Conservation (phyloP, 345 rosid genomes). For the Lepidium aucheri region DNA sequence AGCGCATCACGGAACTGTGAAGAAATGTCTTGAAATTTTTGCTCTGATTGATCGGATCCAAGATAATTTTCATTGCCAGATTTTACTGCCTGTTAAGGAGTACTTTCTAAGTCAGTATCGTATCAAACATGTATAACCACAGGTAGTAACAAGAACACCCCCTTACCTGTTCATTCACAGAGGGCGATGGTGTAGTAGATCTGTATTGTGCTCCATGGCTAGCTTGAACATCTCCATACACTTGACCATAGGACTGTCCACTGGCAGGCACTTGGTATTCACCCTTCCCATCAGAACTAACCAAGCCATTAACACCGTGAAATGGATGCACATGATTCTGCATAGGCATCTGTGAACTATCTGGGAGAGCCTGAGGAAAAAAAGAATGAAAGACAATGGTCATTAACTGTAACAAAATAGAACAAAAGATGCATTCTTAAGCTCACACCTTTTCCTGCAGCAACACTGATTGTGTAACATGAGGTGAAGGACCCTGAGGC, state of each 20-base stretch:
- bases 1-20: constrained; percentile 57
- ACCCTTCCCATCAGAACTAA: constrained; percentile 43
- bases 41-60: constrained; percentile 39
- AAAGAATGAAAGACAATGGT: neutral
- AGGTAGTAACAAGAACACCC: neutral
- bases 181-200: constrained; percentile 36
- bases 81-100: constrained; percentile 43
- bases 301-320: constrained; percentile 42
- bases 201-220: constrained; percentile 41
- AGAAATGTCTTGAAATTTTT: constrained; percentile 55
- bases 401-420: neutral
- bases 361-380: constrained; percentile 41
- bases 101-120: neutral
- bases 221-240: constrained; percentile 41
- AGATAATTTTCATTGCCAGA: constrained; percentile 40
- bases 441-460: constrained; percentile 60
- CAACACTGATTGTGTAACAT: constrained; percentile 43
- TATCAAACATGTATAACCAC: neutral
- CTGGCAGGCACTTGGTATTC: constrained; percentile 43
- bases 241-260: constrained; percentile 50
- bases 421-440: neutral
- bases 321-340: constrained; percentile 46
- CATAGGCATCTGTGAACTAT: constrained; percentile 36
- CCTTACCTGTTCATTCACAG: constrained; percentile 54
- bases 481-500: constrained; percentile 56